Evolutionary conservation across 345 rosid genomes (phyloP).

Genomic region (Bruguiera sexangula): DNA sequence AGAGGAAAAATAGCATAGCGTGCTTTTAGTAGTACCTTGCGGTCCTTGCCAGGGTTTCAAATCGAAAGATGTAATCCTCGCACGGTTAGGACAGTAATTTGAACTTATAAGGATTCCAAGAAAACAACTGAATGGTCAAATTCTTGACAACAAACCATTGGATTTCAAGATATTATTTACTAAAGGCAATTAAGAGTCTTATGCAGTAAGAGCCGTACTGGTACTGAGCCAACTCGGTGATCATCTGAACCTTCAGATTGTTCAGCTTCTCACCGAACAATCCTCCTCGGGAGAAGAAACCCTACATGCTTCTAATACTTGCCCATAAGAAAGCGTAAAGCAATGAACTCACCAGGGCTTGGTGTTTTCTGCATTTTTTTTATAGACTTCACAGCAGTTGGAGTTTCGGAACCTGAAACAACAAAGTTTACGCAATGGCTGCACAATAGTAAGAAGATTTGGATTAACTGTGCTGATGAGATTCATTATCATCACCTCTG

Average conservation of each 20-base stretch:
- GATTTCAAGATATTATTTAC: too few relatives aligned
- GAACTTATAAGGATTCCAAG: too few relatives aligned
- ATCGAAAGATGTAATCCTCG: too few relatives aligned
- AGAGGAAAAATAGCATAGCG: not conserved
- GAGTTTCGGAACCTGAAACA: slow-evolving; percentile 46
- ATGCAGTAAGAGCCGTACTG: slow-evolving; percentile 23
- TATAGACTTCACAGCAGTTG: slow-evolving; percentile 51
- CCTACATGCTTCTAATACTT: not conserved
- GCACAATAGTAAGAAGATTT: not conserved
- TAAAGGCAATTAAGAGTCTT: slow-evolving; percentile 7
- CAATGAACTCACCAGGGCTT: slow-evolving; percentile 54
- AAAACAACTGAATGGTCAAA: too few relatives aligned
- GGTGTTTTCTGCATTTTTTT: slow-evolving; percentile 57
- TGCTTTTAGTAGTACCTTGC: too few relatives aligned
- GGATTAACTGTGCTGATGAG: slow-evolving; percentile 10
- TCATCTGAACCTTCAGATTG: slow-evolving; percentile 23
- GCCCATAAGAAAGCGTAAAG: not conserved
- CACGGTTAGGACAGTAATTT: too few relatives aligned
- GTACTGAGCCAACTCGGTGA: slow-evolving; percentile 19
- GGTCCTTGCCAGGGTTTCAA: too few relatives aligned
- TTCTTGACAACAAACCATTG: too few relatives aligned
- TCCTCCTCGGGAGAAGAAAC: slow-evolving; percentile 27
- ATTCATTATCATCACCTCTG: slow-evolving; percentile 27
- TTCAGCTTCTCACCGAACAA: slow-evolving; percentile 22
- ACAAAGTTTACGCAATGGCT: slow-evolving; percentile 3